These are phyloP conservation scores for Didymella glomerata DNA, from an alignment of 2,329 filamentous ascomycete genomes.

Conservation along the genomic window DNA sequence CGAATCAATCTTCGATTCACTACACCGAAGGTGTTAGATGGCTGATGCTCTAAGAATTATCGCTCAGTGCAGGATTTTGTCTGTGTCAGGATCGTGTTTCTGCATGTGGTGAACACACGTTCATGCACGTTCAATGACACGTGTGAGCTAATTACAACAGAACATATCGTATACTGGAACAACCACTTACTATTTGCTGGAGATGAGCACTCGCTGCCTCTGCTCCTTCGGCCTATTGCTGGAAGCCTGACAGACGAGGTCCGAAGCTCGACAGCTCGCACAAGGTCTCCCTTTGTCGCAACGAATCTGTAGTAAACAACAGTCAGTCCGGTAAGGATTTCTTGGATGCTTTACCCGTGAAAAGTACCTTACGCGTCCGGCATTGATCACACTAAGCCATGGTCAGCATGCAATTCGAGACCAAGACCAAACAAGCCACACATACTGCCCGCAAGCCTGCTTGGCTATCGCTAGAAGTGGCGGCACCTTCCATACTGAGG, in stretches of 20 bases:
- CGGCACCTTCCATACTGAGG: conserved; percentile 15
- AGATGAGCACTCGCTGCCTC: conserved; percentile 46
- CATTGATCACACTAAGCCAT: conserved; percentile 44
- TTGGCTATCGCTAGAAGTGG: conserved; percentile 13
- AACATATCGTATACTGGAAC: neutral
- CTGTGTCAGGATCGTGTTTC: neutral
- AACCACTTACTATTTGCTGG: conserved; percentile 48
- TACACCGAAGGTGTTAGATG: conserved; percentile 21
- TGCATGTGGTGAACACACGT: neutral
- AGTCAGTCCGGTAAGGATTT: neutral
- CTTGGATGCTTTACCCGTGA: neutral
- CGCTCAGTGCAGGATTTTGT: neutral
- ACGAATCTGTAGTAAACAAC: conserved; percentile 27
- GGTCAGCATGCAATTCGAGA: conserved; percentile 3
- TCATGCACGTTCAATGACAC: neutral
- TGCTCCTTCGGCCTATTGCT: conserved; percentile 33
- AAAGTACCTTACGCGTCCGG: conserved; percentile 36
- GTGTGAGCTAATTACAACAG: no score
- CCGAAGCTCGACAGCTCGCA: conserved; percentile 49
- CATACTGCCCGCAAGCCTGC: conserved; percentile 18
- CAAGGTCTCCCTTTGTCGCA: conserved; percentile 47
- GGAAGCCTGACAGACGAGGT: conserved; percentile 47
- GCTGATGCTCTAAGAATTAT: neutral
- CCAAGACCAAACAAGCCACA: conserved; percentile 1
- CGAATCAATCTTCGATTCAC: conserved; percentile 52